Evolutionary conservation across 164 flowering plant genomes (phyloP), one percentile per base, ranked within the genome.

Genomic region (Dillenia suffruticosa): DNA sequence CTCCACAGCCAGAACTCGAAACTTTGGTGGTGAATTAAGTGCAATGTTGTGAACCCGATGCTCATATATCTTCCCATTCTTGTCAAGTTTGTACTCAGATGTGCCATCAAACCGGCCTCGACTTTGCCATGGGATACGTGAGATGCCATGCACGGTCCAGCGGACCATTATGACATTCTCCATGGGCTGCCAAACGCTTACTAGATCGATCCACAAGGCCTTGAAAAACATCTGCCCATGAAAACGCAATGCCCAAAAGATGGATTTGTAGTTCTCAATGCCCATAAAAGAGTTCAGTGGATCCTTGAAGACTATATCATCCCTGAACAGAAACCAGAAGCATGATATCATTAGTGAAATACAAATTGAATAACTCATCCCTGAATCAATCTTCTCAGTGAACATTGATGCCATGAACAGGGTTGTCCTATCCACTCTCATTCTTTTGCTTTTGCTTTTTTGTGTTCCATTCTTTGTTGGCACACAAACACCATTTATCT

Each of bases 71-170:
- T 89, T 92, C 16, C 97, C 97, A 63, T 84, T 66, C 70, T 77
- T 83, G 67, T 92, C 97, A 15, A 92, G 82, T 73, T 88, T 89
- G 72, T 89, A 92, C 62, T 79, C 80, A 3, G 97, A 92, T 51
- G 84, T 81, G 46, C 88, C 93, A 72, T 92, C 90, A 73, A 87
- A 92, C 10, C 89, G 84, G 47, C 93, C 89, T 55, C 67, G 85
- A 24, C 81, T 74, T 67, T 92, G 96, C 97, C 96, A 92, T 17
- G 86, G 87, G 16, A 92, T 85, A 44, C 96, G 78, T 17, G 92
- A 88, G 52, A 87, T 73, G 43, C 94, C 96, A 60, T 83, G 88
- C 56, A 84, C 77, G 9, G 87, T 86, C 94, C 94, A 89, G 14
- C 97, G 84, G 19, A 92, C 76, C 82, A 87, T 75, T 58, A 92